Percentiles rank a stretch among this genome's conserved stretches.
Evolutionary conservation across 331 rosid species (phyloP).

Genomic region (Prunus yedoensis): DNA sequence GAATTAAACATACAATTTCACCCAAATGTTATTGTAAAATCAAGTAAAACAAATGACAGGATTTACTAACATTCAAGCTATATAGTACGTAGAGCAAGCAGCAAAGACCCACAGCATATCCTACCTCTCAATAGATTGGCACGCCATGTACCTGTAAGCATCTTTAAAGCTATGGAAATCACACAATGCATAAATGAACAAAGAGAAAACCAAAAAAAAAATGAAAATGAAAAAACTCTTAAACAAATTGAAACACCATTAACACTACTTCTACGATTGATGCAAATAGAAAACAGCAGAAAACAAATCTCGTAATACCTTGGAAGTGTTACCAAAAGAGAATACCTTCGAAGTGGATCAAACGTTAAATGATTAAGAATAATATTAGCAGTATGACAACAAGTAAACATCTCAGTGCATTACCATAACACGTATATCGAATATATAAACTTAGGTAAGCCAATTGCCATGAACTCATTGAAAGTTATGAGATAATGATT

Average conservation of each 20-base stretch:
- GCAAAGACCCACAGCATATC: slow-evolving; percentile 79
- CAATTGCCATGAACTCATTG: not conserved
- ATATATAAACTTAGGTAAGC: slow-evolving; percentile 1
- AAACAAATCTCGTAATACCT: slow-evolving; percentile 31
- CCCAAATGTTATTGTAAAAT: slow-evolving; percentile 24
- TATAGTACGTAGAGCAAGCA: slow-evolving; percentile 68
- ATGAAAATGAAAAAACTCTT: slow-evolving; percentile 10
- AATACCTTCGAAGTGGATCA: slow-evolving; percentile 33
- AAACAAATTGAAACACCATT: slow-evolving; percentile 7
- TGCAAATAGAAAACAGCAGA: slow-evolving; percentile 22
- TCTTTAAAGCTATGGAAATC: slow-evolving; percentile 69
- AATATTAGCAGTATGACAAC: slow-evolving; percentile 12
- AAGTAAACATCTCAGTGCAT: slow-evolving; percentile 11
- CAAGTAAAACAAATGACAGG: slow-evolving; percentile 52
- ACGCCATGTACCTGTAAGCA: slow-evolving; percentile 85
- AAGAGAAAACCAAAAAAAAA: slow-evolving; percentile 7
- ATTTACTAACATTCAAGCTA: slow-evolving; percentile 74
- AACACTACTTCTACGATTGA: slow-evolving; percentile 20
- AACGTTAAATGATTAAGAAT: slow-evolving; percentile 19
- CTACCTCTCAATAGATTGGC: slow-evolving; percentile 90
- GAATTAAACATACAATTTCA: slow-evolving; percentile 22
- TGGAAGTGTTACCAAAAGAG: slow-evolving; percentile 31
- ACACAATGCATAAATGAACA: slow-evolving; percentile 37
- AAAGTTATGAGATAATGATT: not conserved
- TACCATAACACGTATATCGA: slow-evolving; percentile 7